These are phyloP conservation scores for Arabis hirsuta DNA, from an alignment of 345 rosid species.

Conservation along the genomic window DNA sequence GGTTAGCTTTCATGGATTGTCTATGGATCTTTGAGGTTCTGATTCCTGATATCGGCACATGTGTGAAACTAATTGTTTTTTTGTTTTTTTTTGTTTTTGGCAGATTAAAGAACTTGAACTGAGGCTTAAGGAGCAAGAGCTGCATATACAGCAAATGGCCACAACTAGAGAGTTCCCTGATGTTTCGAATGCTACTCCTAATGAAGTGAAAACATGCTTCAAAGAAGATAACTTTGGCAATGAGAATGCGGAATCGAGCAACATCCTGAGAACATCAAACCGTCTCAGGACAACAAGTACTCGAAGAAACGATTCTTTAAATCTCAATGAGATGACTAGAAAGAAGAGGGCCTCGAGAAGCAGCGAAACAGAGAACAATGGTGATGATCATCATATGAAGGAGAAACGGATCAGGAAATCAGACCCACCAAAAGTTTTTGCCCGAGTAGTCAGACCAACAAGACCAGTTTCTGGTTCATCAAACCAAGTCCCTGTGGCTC, in stretches of 20 bases:
- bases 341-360: constrained; percentile 76
- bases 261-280: constrained; percentile 68
- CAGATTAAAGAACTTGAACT: constrained; percentile 91
- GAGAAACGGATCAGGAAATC: constrained; percentile 73
- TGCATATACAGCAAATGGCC: constrained; percentile 50
- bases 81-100: background rate
- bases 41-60: background rate
- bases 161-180: constrained; percentile 48
- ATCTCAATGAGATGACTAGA: constrained; percentile 45
- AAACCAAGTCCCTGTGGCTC: constrained; percentile 46
- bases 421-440: constrained; percentile 68
- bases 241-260: constrained; percentile 54
- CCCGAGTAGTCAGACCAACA: constrained; percentile 56
- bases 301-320: constrained; percentile 44
- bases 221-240: constrained; percentile 54
- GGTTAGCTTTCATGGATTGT: constrained; percentile 41
- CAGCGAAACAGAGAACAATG: constrained; percentile 76
- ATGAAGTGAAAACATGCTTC: constrained; percentile 49
- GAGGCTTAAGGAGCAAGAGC: constrained; percentile 74
- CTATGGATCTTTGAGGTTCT: background rate
- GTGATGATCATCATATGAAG: constrained; percentile 39
- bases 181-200: constrained; percentile 51
- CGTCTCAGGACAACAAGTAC: constrained; percentile 47
- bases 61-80: background rate
- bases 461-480: constrained; percentile 47